Evolutionary conservation across 805 yeast genomes (phyloP), one percentile per base, ranked within the genome.

Genomic region (Pichia occidentalis): DNA sequence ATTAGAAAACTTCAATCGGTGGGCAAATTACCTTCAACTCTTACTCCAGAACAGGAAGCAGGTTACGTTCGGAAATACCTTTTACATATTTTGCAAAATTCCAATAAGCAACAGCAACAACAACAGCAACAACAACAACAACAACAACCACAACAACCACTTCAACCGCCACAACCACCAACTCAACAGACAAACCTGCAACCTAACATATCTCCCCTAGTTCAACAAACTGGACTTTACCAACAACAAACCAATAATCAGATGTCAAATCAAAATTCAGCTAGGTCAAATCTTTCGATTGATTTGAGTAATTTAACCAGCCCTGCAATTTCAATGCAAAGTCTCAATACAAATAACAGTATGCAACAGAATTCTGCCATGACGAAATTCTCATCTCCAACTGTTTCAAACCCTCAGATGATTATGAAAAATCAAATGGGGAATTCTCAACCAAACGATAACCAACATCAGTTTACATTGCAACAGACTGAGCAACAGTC

Each of bases 21-120:
- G 7, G 63, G 63, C 24, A 53, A 58, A 31, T 41, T 61, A 11
- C 59, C 63, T 8, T 37, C 52, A 9, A 51, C 50, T 17, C 38
- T 62, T 23, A 50, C 62, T 2, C 59, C 51, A 1, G 64, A 59
- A 32, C 63, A 63, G 39, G 62, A 61, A 29, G 56, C 50, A 31
- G 49, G 50, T n/a, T 62, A 57, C 38, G 55, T 59, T 25, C 57
- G 54, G 38, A 57, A 55, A 32, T 62, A 56, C 40, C 41, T 62
- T 35, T 45, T 52, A 29, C 63, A 59, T 35, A 38, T 56, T 16
- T 36, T 59, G 25, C 57, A 48, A 30, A 49, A 44, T 34, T 51
- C 38, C 8, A 43, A 40, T 42, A 39, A 37, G 21, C 40, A 38
- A 13, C 37, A 24, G 27, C 36, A 29, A 19, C 43, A 16, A 23